phyloP scores from a whole-genome alignment of 2,329 filamentous ascomycete genomes.

The Elsinoe fawcettii region DNA sequence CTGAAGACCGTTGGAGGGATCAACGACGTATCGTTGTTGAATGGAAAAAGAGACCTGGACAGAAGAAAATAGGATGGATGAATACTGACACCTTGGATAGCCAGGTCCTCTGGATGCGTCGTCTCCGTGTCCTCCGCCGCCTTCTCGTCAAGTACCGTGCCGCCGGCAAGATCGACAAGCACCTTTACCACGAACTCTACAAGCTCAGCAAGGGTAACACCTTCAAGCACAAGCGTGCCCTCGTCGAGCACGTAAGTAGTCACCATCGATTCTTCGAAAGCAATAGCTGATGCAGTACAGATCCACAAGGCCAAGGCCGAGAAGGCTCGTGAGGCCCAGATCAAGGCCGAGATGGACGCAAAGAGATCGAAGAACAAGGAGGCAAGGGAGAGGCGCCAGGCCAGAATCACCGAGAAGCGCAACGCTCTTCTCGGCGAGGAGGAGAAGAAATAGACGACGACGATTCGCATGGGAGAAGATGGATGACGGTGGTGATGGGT shows the following conservation, averaged over 20 bases:
- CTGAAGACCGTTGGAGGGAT: conserved; percentile 14
- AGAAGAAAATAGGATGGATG: conserved; percentile 4
- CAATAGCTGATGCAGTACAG: conserved; percentile 41
- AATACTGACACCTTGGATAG: conserved; percentile 44
- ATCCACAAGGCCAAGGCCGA: conserved; percentile 99
- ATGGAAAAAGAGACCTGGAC: conserved; percentile 12
- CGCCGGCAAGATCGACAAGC: conserved; percentile 99
- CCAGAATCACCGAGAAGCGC: conserved; percentile 87
- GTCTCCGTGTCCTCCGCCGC: conserved; percentile 96
- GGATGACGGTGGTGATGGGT: conserved; percentile 8
- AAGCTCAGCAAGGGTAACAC: conserved; percentile 99
- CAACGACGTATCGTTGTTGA: neutral
- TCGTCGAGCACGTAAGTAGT: conserved; percentile 96
- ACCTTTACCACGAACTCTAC: conserved; percentile 99
- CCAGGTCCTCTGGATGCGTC: conserved; percentile 99
- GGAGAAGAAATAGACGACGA: conserved; percentile 34
- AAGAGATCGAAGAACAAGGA: conserved; percentile 99
- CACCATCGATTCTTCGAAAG: conserved; percentile 28
- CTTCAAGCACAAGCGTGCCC: conserved; percentile 99
- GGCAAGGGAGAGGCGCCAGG: conserved; percentile 94
- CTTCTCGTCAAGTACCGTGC: conserved; percentile 99
- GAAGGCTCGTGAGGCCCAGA: conserved; percentile 95
- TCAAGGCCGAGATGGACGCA: conserved; percentile 88
- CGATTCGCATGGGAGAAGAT: conserved; percentile 16
- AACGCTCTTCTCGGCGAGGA: conserved; percentile 71